A percentile compares a stretch with the other conserved stretches of the same genome.
phyloP scores from a whole-genome alignment of 2,329 filamentous ascomycete species.

The Fusarium coffeatum region DNA sequence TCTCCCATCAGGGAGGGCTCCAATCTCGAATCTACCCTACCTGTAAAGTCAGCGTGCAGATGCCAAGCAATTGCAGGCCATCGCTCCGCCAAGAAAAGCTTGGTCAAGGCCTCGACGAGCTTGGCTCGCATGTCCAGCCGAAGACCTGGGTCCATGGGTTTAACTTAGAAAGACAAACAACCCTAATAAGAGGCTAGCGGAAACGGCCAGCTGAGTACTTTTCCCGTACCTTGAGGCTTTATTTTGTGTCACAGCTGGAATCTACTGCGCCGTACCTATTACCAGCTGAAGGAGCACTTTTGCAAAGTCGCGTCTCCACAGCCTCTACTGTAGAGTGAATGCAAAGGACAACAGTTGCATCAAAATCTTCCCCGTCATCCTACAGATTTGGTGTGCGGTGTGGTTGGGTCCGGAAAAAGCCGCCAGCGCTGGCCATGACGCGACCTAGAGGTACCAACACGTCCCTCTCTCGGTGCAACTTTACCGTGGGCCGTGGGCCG shows the following conservation, averaged over 20 bases:
- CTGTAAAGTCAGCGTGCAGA: slow-evolving; percentile 35
- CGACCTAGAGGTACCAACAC: background rate
- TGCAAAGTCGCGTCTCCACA: background rate
- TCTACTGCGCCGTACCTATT: background rate
- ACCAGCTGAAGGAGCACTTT: background rate
- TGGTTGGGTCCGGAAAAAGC: slow-evolving; percentile 26
- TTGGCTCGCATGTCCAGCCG: slow-evolving; percentile 39
- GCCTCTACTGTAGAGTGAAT: background rate
- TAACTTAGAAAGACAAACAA: slow-evolving; percentile 11
- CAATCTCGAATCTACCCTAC: slow-evolving; percentile 32
- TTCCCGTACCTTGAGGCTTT: slow-evolving; percentile 2
- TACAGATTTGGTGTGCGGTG: slow-evolving; percentile 20
- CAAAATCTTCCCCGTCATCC: slow-evolving; percentile 7
- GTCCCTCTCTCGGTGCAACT: slow-evolving; percentile 9
- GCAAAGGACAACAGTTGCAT: background rate
- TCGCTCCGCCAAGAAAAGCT: slow-evolving; percentile 49
- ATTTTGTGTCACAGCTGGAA: slow-evolving; percentile 3
- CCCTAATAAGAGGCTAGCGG: slow-evolving; percentile 6
- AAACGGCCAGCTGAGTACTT: slow-evolving; percentile 17
- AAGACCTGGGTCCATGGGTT: slow-evolving; percentile 24
- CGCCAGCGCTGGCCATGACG: slow-evolving; percentile 22
- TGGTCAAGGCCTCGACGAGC: slow-evolving; percentile 43
- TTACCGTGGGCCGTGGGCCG: slow-evolving; percentile 8
- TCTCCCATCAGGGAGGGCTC: background rate
- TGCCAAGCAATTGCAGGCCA: slow-evolving; percentile 42